Evolutionary conservation across 1,139 yeast genomes (phyloP).

Genomic region (Yamadazyma taylorii): DNA sequence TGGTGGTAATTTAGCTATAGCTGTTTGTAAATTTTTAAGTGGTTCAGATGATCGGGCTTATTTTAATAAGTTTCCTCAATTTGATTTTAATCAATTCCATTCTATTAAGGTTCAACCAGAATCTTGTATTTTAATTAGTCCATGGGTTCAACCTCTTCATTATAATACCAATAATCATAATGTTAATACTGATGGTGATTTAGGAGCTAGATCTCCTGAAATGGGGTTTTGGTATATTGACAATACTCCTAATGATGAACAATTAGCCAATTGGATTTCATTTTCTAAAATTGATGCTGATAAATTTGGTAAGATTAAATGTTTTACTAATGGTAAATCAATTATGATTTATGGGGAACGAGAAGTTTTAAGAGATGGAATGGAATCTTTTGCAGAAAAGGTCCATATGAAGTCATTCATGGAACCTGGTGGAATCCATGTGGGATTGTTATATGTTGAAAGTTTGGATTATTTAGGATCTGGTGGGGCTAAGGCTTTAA

Average conservation of each 20-base stretch:
- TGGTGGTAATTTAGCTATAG: conserved; percentile 42
- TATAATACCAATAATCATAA: conserved; percentile 20
- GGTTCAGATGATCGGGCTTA: conserved; percentile 31
- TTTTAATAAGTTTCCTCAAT: conserved; percentile 17
- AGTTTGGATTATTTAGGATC: conserved; percentile 28
- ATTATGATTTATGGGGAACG: conserved; percentile 39
- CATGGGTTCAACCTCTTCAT: conserved; percentile 40
- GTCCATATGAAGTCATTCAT: conserved; percentile 21
- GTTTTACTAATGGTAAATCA: conserved; percentile 24
- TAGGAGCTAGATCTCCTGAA: conserved; percentile 27
- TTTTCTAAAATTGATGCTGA: conserved; percentile 25
- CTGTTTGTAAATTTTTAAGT: conserved; percentile 33
- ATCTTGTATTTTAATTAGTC: conserved; percentile 37
- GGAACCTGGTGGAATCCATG: conserved; percentile 24
- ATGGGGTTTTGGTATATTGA: conserved; percentile 33
- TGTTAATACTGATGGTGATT: conserved; percentile 29
- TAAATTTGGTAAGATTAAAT: conserved; percentile 22
- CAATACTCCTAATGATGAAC: conserved; percentile 16
- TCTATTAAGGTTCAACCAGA: conserved; percentile 25
- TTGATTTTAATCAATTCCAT: conserved; percentile 12
- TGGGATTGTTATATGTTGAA: conserved; percentile 22
- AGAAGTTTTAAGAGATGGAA: conserved; percentile 35
- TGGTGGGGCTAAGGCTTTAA: conserved; percentile 25
- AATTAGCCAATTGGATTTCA: conserved; percentile 20
- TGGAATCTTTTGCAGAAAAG: conserved; percentile 20